These are phyloP conservation scores for Coniochaeta sp. DNA, from an alignment of 2,329 filamentous ascomycete species.

Conservation along the genomic window DNA sequence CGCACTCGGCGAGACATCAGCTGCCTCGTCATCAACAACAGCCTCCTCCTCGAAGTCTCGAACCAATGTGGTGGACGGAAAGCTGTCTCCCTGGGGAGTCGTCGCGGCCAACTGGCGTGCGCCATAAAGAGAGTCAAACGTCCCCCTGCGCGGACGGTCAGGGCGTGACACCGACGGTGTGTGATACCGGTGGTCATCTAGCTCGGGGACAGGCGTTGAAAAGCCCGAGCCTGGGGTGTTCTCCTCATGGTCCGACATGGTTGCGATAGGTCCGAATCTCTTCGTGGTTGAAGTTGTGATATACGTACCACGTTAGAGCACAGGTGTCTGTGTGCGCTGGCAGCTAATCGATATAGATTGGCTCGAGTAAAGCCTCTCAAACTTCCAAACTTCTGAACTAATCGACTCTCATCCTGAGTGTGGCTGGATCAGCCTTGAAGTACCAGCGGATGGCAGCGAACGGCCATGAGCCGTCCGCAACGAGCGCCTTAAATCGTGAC, in stretches of 20 bases:
- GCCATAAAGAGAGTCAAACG: conserved; percentile 63
- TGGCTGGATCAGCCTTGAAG: conserved; percentile 7
- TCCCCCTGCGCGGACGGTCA: conserved; percentile 59
- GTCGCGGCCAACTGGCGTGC: conserved; percentile 35
- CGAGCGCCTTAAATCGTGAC: conserved; percentile 6
- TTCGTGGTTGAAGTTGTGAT: not conserved
- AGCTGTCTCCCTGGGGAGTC: conserved; percentile 15
- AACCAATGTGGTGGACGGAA: conserved; percentile 34
- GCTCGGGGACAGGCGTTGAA: conserved; percentile 66
- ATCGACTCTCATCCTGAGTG: conserved; percentile 17
- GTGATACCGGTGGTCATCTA: conserved; percentile 81
- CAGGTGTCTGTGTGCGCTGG: not conserved
- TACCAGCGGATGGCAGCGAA: conserved; percentile 25
- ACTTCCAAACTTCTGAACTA: conserved; percentile 12
- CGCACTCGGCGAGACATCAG: conserved; percentile 32
- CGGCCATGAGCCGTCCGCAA: conserved; percentile 23
- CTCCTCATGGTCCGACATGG: conserved; percentile 63
- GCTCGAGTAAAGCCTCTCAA: conserved; percentile 12
- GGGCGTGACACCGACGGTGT: conserved; percentile 50
- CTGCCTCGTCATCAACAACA: conserved; percentile 66
- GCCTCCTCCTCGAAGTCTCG: conserved; percentile 87
- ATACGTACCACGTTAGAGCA: not conserved
- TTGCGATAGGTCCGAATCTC: conserved; percentile 20
- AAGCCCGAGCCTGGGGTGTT: conserved; percentile 53
- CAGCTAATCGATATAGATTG: not conserved